phyloP scores from a whole-genome alignment of 306 rosid species.

The Cercis canadensis region DNA sequence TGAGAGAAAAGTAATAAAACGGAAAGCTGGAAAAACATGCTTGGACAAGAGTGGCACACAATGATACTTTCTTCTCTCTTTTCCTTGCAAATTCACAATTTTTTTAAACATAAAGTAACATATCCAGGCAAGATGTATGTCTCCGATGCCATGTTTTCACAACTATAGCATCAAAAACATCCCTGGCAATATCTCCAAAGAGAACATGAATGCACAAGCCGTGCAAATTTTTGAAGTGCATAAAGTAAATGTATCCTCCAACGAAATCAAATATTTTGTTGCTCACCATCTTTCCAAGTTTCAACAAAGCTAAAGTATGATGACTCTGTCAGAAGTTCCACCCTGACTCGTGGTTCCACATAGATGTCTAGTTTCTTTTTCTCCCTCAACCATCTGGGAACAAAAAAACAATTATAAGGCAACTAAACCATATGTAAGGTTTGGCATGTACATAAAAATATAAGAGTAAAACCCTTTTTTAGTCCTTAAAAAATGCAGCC shows the following conservation, averaged over 20 bases:
- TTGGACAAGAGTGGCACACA: no score
- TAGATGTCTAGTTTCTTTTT: conserved; percentile 67
- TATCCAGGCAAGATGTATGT: conserved; percentile 10
- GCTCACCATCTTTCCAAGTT: conserved; percentile 90
- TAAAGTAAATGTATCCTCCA: conserved; percentile 14
- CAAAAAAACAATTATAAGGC: conserved; percentile 25
- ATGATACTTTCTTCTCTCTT: conserved; percentile 1
- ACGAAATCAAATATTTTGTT: conserved; percentile 31
- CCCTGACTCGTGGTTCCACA: conserved; percentile 87
- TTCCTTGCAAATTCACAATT: conserved; percentile 7
- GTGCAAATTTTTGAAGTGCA: conserved; percentile 5
- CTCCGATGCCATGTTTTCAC: conserved; percentile 24
- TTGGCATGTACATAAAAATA: conserved; percentile 10
- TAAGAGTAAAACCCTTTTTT: background rate
- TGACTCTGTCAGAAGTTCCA: conserved; percentile 76
- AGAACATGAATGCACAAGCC: conserved; percentile 26
- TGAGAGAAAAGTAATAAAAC: no score
- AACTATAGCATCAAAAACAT: conserved; percentile 27
- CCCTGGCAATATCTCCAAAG: conserved; percentile 3
- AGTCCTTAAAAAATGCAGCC: no score
- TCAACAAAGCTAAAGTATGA: conserved; percentile 76
- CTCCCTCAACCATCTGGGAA: conserved; percentile 87
- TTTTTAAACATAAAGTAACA: background rate
- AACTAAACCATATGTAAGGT: conserved; percentile 24
- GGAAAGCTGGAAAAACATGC: no score